Evolutionary conservation across 345 rosid species (phyloP), one percentile per base, ranked within the genome.

Genomic region (Orychophragmus violaceus): DNA sequence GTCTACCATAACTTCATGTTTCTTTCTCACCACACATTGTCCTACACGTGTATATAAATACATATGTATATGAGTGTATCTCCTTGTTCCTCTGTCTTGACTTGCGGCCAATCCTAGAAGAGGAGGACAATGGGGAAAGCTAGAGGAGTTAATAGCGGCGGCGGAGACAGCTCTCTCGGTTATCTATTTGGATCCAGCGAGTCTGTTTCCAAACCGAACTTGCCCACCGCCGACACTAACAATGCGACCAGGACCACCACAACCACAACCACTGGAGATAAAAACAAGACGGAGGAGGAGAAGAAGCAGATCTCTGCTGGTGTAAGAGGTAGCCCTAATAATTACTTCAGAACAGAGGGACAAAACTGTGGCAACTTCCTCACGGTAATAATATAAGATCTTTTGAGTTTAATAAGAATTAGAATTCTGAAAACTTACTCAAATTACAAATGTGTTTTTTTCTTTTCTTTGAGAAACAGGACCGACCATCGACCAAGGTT

Each of bases 141-240:
- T 30, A 73, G 92, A 62, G 98, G 96, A 70, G 76, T 87, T 6
- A 85, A 92, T 76, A 75, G 82, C 53, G 96, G 95, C 6, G 95
- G 95, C 1, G 98, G 98, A 19, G 93, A 85, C 76, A 92, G 98
- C 74, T 92, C 96, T 37, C 72, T 89, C 68, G 93, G 86, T n/a
- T 87, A 89, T 72, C 93, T 92, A 21, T 89, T 92, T 46, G 89
- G 95, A 33, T 59, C 84, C 48, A 88, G 87, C 5, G 95, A 79
- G 61, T 76, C 84, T 25, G 78, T 84, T 6, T 46, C 70, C 13
- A 84, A 84, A 61, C 76, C 87, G 0, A 73, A 13, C 28, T 82
- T 80, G 29, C 73, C 86, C 3, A 5, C 69, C 19, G 32, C 13
- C 5, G 60, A 62, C 29, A 62, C 56, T 5, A 62, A 61, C n/a